A percentile compares a stretch with the other conserved stretches of the same genome.
Conservation (phyloP, 2,329 filamentous ascomycete genomes). For the Trichothecium roseum region DNA sequence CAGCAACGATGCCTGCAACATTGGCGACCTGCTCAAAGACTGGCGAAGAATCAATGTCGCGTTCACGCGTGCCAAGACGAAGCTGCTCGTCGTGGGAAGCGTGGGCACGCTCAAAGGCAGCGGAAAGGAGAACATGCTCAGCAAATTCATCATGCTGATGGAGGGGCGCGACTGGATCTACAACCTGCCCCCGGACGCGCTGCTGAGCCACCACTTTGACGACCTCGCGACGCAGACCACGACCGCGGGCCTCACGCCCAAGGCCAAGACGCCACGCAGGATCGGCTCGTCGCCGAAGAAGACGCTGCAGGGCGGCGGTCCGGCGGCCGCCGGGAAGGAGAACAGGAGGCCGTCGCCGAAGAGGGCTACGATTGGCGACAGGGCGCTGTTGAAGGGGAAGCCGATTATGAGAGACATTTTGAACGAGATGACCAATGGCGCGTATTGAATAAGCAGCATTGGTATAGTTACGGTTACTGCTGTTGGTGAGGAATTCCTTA, state of each 20-base stretch:
- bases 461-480: too few relatives aligned
- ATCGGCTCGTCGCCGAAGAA: constrained; percentile 7
- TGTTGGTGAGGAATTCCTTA: too few relatives aligned
- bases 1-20: constrained; percentile 68
- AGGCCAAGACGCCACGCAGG: constrained; percentile 18
- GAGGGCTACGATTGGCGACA: constrained; percentile 47
- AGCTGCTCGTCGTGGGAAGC: constrained; percentile 81
- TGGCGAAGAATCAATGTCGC: constrained; percentile 94
- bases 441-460: constrained; percentile 23
- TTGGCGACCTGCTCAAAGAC: constrained; percentile 87
- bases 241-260: constrained; percentile 17
- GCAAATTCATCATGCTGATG: constrained; percentile 66
- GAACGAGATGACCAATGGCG: constrained; percentile 53
- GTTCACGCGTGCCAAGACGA: constrained; percentile 84
- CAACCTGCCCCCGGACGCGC: constrained; percentile 53
- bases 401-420: constrained; percentile 67
- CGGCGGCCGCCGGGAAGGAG: constrained; percentile 27
- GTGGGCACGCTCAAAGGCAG: constrained; percentile 66
- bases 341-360: constrained; percentile 39
- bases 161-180: constrained; percentile 71
- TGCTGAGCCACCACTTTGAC: constrained; percentile 60
- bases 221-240: constrained; percentile 41
- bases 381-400: constrained; percentile 53
- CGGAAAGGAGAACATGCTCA: constrained; percentile 65
- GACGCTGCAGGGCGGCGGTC: constrained; percentile 3